Conservation (phyloP, 2,329 filamentous ascomycete species). For the Cercospora janseana region DNA sequence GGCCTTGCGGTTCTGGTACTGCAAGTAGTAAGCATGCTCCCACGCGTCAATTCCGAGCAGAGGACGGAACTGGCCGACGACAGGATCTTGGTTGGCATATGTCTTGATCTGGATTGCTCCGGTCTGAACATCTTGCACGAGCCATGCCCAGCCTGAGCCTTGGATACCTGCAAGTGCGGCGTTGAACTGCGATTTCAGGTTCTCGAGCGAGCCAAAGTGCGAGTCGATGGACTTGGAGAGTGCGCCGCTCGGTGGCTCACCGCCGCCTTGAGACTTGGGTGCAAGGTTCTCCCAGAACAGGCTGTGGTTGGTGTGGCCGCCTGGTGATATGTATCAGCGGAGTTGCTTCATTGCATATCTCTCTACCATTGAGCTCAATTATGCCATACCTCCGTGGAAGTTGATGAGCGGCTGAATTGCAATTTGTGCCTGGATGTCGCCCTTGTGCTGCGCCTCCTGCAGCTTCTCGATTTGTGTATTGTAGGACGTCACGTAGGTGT, state of each 20-base stretch:
- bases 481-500: constrained; percentile 87
- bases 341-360: not conserved
- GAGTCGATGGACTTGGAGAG: constrained; percentile 59
- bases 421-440: constrained; percentile 56
- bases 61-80: constrained; percentile 77
- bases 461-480: constrained; percentile 76
- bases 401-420: constrained; percentile 59
- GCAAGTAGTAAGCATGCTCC: constrained; percentile 95
- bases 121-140: constrained; percentile 65
- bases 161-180: constrained; percentile 63
- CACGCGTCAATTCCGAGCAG: constrained; percentile 89
- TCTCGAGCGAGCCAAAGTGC: constrained; percentile 58
- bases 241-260: constrained; percentile 59
- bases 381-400: constrained; percentile 59
- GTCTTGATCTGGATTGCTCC: constrained; percentile 70
- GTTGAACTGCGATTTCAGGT: constrained; percentile 63
- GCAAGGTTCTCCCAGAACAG: constrained; percentile 70
- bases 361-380: not conserved
- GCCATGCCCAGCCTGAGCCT: constrained; percentile 73
- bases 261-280: constrained; percentile 65
- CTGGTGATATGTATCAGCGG: constrained; percentile 29
- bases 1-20: constrained; percentile 95
- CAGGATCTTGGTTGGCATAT: constrained; percentile 84
- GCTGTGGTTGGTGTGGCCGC: constrained; percentile 65
- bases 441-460: constrained; percentile 54